Evolutionary conservation across 164 flowering plant species (phyloP).

Genomic region (Echeveria elegans): DNA sequence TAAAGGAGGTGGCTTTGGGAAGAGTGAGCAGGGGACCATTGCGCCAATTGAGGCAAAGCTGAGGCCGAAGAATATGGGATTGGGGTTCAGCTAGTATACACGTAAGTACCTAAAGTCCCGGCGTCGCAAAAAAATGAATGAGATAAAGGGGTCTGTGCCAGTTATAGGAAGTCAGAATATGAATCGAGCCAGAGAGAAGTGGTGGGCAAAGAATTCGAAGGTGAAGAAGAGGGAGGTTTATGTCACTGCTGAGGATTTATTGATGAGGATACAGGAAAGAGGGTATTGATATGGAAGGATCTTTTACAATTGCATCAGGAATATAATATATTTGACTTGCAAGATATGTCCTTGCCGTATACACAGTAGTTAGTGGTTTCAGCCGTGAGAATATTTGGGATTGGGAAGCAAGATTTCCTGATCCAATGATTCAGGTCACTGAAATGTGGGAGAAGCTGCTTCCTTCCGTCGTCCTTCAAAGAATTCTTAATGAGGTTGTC

Average conservation of each 20-base stretch:
- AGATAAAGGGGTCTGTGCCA: constrained; percentile 22
- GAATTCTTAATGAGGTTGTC: constrained; percentile 51
- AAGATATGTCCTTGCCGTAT: constrained; percentile 53
- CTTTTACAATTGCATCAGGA: constrained; percentile 64
- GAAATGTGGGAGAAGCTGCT: constrained; percentile 79
- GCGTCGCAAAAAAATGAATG: constrained; percentile 30
- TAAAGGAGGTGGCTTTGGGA: constrained; percentile 3
- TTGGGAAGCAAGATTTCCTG: constrained; percentile 93
- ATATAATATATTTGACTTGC: constrained; percentile 31
- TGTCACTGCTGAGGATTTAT: constrained; percentile 59
- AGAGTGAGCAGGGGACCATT: constrained; percentile 3
- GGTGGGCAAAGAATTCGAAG: constrained; percentile 40
- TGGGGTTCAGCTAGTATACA: constrained; percentile 6
- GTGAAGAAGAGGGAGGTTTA: constrained; percentile 35
- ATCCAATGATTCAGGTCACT: constrained; percentile 74
- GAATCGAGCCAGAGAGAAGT: constrained; percentile 30
- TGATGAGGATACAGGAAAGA: constrained; percentile 64
- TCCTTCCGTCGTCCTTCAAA: constrained; percentile 55
- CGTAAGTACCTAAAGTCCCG: constrained; percentile 15
- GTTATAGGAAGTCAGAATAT: constrained; percentile 2
- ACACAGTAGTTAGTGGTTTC: constrained; percentile 69
- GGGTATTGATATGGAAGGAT: constrained; percentile 57
- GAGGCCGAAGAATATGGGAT: constrained; percentile 3
- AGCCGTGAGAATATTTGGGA: constrained; percentile 75
- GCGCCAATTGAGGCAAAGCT: constrained; percentile 6